Conservation (phyloP, 1,139 yeast genomes). For the Zygoascus sp. region DNA sequence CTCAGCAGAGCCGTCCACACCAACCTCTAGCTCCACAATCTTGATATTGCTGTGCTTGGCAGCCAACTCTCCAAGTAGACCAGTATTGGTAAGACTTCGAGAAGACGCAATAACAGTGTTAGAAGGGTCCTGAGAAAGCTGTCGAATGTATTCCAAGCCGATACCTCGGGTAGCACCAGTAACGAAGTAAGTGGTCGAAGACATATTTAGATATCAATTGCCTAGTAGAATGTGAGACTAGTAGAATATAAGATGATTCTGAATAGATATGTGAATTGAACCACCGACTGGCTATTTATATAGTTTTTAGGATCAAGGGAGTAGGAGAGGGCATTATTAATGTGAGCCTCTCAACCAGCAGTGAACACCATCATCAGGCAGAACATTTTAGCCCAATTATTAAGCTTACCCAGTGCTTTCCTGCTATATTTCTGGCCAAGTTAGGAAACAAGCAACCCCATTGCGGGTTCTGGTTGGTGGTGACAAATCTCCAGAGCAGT, state of each 20-base stretch:
- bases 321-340: no score
- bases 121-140: slow-evolving; percentile 22
- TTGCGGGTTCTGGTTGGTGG: no score
- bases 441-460: no score
- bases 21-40: slow-evolving; percentile 27
- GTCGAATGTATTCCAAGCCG: slow-evolving; percentile 32
- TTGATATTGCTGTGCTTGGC: slow-evolving; percentile 25
- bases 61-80: slow-evolving; percentile 14
- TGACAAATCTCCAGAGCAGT: no score
- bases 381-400: no score
- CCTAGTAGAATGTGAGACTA: not conserved
- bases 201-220: not conserved
- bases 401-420: no score
- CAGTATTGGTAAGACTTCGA: slow-evolving; percentile 20
- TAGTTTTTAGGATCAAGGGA: no score
- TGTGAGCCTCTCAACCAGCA: no score
- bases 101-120: slow-evolving; percentile 35
- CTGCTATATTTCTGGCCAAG: no score
- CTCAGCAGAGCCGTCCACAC: slow-evolving; percentile 21
- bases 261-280: no score
- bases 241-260: not conserved
- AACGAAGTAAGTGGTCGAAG: slow-evolving; percentile 23
- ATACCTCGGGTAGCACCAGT: slow-evolving; percentile 37
- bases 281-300: no score
- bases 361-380: no score